These are phyloP conservation scores for Globisporangium iwayamae DNA, from an alignment of 352 stramenopile species.

Conservation along the genomic window DNA sequence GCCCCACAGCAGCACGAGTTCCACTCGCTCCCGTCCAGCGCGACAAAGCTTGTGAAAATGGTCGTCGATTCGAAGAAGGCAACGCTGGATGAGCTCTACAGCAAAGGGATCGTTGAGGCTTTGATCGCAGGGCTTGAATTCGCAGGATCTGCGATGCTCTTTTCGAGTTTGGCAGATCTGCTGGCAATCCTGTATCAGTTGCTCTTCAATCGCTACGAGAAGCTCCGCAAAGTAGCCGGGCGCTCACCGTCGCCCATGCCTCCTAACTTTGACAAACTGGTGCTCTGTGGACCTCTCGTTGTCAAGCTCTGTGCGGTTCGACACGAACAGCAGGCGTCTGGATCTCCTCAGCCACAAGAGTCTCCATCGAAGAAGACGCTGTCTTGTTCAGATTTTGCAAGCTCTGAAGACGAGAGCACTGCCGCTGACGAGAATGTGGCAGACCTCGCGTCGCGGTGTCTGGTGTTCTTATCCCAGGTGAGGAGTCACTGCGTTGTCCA, in stretches of 20 bases:
- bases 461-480: constrained; percentile 67
- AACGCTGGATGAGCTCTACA: constrained; percentile 24
- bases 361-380: not conserved
- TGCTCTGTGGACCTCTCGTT: constrained; percentile 27
- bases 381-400: not conserved
- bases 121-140: constrained; percentile 29
- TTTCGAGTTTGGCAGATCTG: constrained; percentile 26
- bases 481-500: not conserved
- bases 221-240: constrained; percentile 13
- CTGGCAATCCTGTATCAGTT: constrained; percentile 31
- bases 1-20: constrained; percentile 23
- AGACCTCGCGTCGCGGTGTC: constrained; percentile 47
- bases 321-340: not conserved
- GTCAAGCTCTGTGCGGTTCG: constrained; percentile 31
- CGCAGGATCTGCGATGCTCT: constrained; percentile 5
- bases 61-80: constrained; percentile 24
- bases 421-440: constrained; percentile 22
- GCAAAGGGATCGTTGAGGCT: constrained; percentile 24
- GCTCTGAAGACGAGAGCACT: not conserved
- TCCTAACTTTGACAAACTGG: constrained; percentile 27
- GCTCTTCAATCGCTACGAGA: constrained; percentile 34
- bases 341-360: constrained; percentile 18
- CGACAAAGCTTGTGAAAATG: constrained; percentile 33
- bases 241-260: constrained; percentile 8
- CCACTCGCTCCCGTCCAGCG: constrained; percentile 28